phyloP scores from a whole-genome alignment of 225 moss, liverwort and hornwort genomes.

The Lunularia cruciata region DNA sequence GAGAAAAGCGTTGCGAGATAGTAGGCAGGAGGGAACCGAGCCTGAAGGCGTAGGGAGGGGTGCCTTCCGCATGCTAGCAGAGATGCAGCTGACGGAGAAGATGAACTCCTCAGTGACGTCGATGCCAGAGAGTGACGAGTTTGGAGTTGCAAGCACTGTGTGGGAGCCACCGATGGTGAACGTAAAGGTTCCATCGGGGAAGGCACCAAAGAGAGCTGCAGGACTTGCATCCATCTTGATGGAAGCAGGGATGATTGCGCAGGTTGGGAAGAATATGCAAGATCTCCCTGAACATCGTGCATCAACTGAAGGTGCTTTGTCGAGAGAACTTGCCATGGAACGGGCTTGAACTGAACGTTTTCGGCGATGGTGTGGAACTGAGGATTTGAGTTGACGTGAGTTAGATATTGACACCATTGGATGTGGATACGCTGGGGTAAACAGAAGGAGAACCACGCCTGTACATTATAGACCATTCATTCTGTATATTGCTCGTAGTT shows the following conservation, averaged over 20 bases:
- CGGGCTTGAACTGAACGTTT: neutral
- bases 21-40: slow-evolving; percentile 25
- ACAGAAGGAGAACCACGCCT: neutral
- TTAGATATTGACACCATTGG: slow-evolving; percentile 9
- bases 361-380: neutral
- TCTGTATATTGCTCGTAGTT: slow-evolving; percentile 13
- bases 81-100: slow-evolving; percentile 26
- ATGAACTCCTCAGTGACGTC: neutral
- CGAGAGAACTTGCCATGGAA: slow-evolving; percentile 17
- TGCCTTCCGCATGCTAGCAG: slow-evolving; percentile 47
- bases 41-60: slow-evolving; percentile 64
- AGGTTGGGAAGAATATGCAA: neutral
- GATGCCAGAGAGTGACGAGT: slow-evolving; percentile 29
- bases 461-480: slow-evolving; percentile 7
- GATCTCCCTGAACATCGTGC: neutral
- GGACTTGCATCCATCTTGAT: slow-evolving; percentile 24
- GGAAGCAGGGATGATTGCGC: slow-evolving; percentile 17
- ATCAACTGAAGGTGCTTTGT: neutral
- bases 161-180: slow-evolving; percentile 71
- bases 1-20: slow-evolving; percentile 35
- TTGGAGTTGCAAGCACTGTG: slow-evolving; percentile 36
- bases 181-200: slow-evolving; percentile 36
- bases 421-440: neutral
- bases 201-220: slow-evolving; percentile 22
- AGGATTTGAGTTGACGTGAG: neutral